Evolutionary conservation across 495 filamentous ascomycete genomes (phyloP).

Genomic region (Neurospora sp.): DNA sequence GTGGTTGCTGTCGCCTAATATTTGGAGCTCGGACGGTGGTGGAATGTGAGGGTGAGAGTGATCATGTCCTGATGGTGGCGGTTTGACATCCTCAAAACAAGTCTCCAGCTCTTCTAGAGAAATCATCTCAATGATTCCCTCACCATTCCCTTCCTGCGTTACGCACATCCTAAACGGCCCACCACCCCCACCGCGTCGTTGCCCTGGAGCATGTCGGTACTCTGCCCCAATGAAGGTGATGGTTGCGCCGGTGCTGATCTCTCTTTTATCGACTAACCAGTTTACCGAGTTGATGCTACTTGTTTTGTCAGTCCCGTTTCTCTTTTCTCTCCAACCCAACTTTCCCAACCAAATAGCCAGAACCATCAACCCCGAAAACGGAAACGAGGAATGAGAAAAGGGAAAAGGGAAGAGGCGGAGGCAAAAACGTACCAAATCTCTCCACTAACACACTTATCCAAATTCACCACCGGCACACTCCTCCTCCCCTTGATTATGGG

Average conservation of each 20-base stretch:
- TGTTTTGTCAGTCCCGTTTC: not conserved
- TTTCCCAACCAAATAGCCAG: not conserved
- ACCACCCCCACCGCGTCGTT: not conserved
- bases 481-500: conserved; percentile 1
- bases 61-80: not conserved
- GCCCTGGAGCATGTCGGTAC: not conserved
- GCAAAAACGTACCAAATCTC: conserved; percentile 4
- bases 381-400: not conserved
- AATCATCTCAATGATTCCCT: not conserved
- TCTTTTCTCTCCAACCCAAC: not conserved
- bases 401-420: not conserved
- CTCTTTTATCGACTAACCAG: not conserved
- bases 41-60: not conserved
- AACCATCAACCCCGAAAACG: not conserved
- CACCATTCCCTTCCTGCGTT: not conserved
- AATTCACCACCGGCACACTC: conserved; percentile 7
- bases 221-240: not conserved
- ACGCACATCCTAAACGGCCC: not conserved
- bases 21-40: not conserved
- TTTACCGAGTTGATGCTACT: not conserved
- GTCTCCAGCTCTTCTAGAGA: not conserved
- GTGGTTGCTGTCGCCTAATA: not conserved
- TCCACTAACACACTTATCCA: not conserved
- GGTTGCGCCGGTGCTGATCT: not conserved
- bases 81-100: not conserved